These are phyloP conservation scores for Yarrowia sp. DNA, from an alignment of 805 yeast genomes.

Conservation along the genomic window DNA sequence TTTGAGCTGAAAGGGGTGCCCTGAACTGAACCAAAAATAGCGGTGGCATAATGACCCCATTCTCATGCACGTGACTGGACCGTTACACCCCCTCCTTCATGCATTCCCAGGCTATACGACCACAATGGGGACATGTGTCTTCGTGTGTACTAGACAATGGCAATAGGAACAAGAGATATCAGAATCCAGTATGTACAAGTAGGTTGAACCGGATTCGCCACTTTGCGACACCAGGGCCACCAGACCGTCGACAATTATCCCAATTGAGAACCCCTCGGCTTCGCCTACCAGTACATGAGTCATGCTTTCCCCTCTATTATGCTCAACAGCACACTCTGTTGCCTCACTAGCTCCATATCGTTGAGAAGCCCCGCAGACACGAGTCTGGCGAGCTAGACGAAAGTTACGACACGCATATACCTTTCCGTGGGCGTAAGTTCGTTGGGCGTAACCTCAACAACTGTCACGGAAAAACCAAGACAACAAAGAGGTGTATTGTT, in stretches of 20 bases:
- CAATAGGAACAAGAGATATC: no score
- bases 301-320: slow-evolving; percentile 30
- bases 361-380: slow-evolving; percentile 39
- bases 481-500: no score
- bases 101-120: slow-evolving; percentile 1
- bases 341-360: slow-evolving; percentile 23
- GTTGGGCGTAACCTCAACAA: slow-evolving; percentile 33
- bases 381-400: slow-evolving; percentile 38
- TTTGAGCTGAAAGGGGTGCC: no score
- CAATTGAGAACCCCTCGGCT: no score
- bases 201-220: no score
- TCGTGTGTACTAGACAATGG: no score
- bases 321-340: slow-evolving; percentile 18
- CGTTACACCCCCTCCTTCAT: slow-evolving; percentile 16
- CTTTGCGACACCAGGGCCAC: no score
- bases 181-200: no score
- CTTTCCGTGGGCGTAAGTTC: slow-evolving; percentile 8
- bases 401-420: slow-evolving; percentile 36
- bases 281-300: slow-evolving; percentile 6
- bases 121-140: not conserved
- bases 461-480: slow-evolving; percentile 12
- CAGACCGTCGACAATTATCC: no score
- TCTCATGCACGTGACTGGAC: slow-evolving; percentile 10
- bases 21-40: no score
- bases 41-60: not conserved